phyloP scores from a whole-genome alignment of 1,139 yeast genomes.

The Petasospora rhodanensis region DNA sequence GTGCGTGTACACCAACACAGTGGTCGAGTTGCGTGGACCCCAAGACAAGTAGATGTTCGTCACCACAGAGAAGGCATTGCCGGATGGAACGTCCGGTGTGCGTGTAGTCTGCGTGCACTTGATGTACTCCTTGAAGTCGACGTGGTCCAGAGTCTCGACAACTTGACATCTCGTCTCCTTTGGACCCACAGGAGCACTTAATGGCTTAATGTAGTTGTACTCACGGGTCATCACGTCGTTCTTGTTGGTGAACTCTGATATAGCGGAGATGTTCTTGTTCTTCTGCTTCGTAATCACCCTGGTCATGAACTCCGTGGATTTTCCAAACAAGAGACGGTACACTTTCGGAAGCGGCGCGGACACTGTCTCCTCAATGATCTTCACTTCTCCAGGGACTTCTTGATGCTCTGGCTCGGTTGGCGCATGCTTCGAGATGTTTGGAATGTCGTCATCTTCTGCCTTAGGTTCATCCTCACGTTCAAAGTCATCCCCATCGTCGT shows the following conservation, averaged over 20 bases:
- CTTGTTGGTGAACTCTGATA: constrained; percentile 40
- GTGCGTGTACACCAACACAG: constrained; percentile 56
- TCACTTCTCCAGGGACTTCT: constrained; percentile 55
- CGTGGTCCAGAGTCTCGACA: constrained; percentile 61
- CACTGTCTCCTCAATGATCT: constrained; percentile 56
- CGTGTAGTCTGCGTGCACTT: constrained; percentile 63
- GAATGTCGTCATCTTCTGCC: constrained; percentile 5
- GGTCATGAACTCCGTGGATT: constrained; percentile 52
- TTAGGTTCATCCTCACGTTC: constrained; percentile 1
- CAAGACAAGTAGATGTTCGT: constrained; percentile 60
- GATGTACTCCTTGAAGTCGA: constrained; percentile 53
- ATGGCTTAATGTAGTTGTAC: constrained; percentile 74
- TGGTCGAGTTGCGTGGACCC: constrained; percentile 70
- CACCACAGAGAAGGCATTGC: constrained; percentile 69
- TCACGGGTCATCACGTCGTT: constrained; percentile 39
- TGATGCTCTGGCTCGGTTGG: constrained; percentile 50
- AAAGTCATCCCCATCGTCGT: constrained; percentile 18
- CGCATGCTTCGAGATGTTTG: constrained; percentile 36
- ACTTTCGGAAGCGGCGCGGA: constrained; percentile 81
- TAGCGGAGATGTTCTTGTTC: constrained; percentile 60
- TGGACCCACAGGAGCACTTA: constrained; percentile 84
- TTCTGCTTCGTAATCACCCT: constrained; percentile 58
- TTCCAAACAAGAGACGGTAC: constrained; percentile 65
- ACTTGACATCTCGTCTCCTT: constrained; percentile 82
- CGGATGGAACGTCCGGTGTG: constrained; percentile 96